Evolutionary conservation across 2,329 filamentous ascomycete genomes (phyloP).

Genomic region (Triangularia setosa): DNA sequence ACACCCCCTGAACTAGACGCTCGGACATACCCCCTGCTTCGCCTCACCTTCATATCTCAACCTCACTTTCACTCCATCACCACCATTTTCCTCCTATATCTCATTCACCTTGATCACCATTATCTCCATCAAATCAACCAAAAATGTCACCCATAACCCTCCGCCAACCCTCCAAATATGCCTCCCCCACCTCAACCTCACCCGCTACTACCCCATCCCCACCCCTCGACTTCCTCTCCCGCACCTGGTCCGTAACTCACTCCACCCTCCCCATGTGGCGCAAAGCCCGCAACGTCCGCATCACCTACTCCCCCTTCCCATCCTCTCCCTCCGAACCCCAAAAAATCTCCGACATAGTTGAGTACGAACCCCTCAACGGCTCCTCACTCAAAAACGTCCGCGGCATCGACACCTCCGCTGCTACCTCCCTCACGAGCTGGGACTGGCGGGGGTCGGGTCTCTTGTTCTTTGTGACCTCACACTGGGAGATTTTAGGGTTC

Average conservation of each 20-base stretch:
- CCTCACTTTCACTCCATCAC: not conserved
- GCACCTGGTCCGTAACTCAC: conserved; percentile 72
- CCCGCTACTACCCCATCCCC: conserved; percentile 39
- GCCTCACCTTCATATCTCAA: not conserved
- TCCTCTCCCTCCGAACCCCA: not conserved
- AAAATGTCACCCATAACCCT: conserved; percentile 32
- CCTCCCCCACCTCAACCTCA: conserved; percentile 15
- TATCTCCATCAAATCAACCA: not conserved
- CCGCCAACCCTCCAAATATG: conserved; percentile 49
- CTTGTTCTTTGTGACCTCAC: conserved; percentile 66
- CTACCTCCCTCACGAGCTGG: conserved; percentile 45
- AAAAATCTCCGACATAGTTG: conserved; percentile 65
- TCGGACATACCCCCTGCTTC: not conserved
- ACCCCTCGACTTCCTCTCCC: conserved; percentile 53
- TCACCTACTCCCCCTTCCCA: conserved; percentile 63
- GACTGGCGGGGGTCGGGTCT: conserved; percentile 76
- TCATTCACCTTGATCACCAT: not conserved
- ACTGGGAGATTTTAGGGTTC: conserved; percentile 81
- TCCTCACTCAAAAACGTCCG: conserved; percentile 55
- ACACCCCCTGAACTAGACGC: not conserved
- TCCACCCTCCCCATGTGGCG: conserved; percentile 79
- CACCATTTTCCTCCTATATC: not conserved
- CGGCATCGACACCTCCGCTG: conserved; percentile 56
- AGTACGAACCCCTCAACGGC: conserved; percentile 55
- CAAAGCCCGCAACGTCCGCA: conserved; percentile 72